Evolutionary conservation across 78 protist genomes (phyloP).

Genomic region (Dictyostelium brefeldianum): DNA sequence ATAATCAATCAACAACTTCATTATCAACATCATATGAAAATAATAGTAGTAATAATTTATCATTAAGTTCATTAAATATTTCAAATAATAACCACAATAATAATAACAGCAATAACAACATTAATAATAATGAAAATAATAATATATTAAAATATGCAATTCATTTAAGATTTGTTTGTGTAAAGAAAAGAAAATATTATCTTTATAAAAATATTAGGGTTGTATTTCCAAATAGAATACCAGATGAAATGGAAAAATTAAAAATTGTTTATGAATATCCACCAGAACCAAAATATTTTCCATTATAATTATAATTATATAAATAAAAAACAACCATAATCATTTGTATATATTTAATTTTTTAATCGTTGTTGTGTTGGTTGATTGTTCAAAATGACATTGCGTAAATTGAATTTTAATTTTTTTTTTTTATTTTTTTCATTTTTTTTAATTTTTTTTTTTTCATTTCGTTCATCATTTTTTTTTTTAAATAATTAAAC

Average conservation of each 20-base stretch:
- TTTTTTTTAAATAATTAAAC: neutral
- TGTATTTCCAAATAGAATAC: slow-evolving; percentile 70
- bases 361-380: too few relatives aligned
- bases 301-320: neutral
- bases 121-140: neutral
- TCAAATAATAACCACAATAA: neutral
- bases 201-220: slow-evolving; percentile 66
- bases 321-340: neutral
- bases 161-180: slow-evolving; percentile 49
- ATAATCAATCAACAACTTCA: neutral
- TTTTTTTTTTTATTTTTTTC: slow-evolving; percentile 1
- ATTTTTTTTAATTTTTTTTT: neutral
- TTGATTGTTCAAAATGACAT: too few relatives aligned
- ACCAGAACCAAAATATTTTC: slow-evolving; percentile 54
- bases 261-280: slow-evolving; percentile 71
- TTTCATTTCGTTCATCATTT: neutral
- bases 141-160: slow-evolving; percentile 57
- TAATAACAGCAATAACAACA: neutral
- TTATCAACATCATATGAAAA: neutral
- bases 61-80: neutral
- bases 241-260: slow-evolving; percentile 73
- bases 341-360: too few relatives aligned
- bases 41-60: neutral
- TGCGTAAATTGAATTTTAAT: neutral
- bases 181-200: slow-evolving; percentile 62